phyloP scores from a whole-genome alignment of 805 yeast species.

The Yamadazyma takamatsuzukensis region DNA sequence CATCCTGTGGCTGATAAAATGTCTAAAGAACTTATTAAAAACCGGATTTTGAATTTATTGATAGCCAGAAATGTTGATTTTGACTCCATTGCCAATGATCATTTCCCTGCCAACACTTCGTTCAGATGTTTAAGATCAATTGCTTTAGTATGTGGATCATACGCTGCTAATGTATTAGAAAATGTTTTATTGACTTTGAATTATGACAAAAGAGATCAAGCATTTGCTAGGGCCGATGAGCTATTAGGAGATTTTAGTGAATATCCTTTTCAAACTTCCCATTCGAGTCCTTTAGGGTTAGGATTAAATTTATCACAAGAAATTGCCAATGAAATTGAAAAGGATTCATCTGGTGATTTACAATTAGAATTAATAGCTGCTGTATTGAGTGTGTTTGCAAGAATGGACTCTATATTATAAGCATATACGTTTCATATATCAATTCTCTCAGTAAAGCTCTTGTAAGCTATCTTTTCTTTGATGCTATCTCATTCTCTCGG shows the following conservation, averaged over 20 bases:
- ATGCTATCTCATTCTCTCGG: constrained; percentile 2
- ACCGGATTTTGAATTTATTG: constrained; percentile 66
- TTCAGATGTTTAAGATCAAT: constrained; percentile 74
- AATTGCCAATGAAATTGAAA: constrained; percentile 49
- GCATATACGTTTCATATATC: neutral
- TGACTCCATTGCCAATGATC: constrained; percentile 40
- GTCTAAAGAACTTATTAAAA: constrained; percentile 76
- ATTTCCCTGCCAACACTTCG: constrained; percentile 65
- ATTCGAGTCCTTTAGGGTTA: constrained; percentile 61
- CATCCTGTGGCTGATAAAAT: constrained; percentile 89
- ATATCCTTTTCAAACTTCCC: constrained; percentile 65
- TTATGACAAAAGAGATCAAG: constrained; percentile 87
- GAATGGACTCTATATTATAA: constrained; percentile 84
- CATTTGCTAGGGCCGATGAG: constrained; percentile 93
- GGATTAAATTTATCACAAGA: constrained; percentile 68
- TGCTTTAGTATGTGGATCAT: constrained; percentile 80
- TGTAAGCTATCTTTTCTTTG: constrained; percentile 1
- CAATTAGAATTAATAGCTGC: constrained; percentile 90
- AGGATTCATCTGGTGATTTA: constrained; percentile 50
- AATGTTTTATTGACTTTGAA: constrained; percentile 73
- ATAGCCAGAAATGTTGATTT: constrained; percentile 65
- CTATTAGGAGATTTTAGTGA: constrained; percentile 76
- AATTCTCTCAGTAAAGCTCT: neutral
- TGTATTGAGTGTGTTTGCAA: constrained; percentile 81
- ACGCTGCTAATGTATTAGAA: constrained; percentile 95